Evolutionary conservation across 192 early-diverging fungal species (phyloP).

Genomic region (Coemansia sp.): DNA sequence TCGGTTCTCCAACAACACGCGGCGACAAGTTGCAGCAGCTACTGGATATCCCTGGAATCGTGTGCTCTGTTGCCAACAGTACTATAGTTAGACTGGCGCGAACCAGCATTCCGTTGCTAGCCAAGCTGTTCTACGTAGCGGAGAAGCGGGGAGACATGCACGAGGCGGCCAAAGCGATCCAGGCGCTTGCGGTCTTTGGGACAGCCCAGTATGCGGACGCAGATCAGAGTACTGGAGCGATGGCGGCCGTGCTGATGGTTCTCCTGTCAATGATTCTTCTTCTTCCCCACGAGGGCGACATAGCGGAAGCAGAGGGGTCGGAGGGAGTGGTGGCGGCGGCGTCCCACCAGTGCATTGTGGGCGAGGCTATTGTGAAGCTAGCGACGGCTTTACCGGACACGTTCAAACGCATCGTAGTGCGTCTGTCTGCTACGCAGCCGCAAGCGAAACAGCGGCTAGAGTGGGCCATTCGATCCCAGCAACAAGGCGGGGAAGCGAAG

Average conservation of each 20-base stretch:
- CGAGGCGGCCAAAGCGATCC: background rate
- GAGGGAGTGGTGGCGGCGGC: background rate
- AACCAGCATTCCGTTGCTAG: slow-evolving; percentile 15
- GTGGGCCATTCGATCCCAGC: slow-evolving; percentile 24
- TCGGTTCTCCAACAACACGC: background rate
- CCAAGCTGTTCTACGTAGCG: slow-evolving; percentile 4
- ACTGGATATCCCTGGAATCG: background rate
- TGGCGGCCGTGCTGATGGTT: slow-evolving; percentile 38
- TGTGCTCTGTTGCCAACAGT: background rate
- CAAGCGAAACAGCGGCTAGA: slow-evolving; percentile 31
- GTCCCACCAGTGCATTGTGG: background rate
- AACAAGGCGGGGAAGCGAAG: background rate
- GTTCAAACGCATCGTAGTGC: slow-evolving; percentile 27
- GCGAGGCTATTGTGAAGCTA: slow-evolving; percentile 24
- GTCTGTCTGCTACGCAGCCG: slow-evolving; percentile 21
- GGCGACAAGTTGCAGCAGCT: background rate
- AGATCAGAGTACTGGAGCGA: background rate
- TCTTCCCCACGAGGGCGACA: background rate
- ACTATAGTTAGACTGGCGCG: slow-evolving; percentile 8
- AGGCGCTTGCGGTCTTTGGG: slow-evolving; percentile 14
- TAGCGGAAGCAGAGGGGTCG: too few relatives aligned
- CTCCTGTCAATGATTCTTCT: slow-evolving; percentile 28
- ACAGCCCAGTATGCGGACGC: slow-evolving; percentile 7
- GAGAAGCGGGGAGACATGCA: too few relatives aligned
- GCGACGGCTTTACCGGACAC: slow-evolving; percentile 17